Percentiles rank a stretch among this genome's conserved stretches.
phyloP scores from a whole-genome alignment of 345 rosid genomes.

The Aegle marmelos region DNA sequence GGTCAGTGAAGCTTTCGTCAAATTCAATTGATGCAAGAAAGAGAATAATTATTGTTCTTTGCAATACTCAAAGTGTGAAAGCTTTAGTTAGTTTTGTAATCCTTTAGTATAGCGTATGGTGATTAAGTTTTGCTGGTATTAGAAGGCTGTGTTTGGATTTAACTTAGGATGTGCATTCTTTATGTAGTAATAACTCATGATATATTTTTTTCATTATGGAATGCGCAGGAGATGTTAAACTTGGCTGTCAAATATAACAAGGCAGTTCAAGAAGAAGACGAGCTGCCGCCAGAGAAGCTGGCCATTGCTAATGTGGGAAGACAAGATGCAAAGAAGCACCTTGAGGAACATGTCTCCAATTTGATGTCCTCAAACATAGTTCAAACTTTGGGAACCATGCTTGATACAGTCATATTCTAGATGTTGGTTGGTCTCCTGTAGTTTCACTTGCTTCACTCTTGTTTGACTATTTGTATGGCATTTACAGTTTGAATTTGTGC shows the following conservation, averaged over 20 bases:
- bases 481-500: neutral
- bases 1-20: conserved; percentile 35
- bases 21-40: neutral
- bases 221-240: conserved; percentile 81
- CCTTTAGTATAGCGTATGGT: neutral
- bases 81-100: neutral
- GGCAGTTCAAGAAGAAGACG: conserved; percentile 98
- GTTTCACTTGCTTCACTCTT: neutral
- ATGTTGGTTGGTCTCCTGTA: neutral
- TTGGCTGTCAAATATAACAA: conserved; percentile 85
- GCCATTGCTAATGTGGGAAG: conserved; percentile 95
- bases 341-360: conserved; percentile 92
- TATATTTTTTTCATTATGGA: neutral
- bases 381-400: conserved; percentile 97
- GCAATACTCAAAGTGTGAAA: neutral
- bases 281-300: conserved; percentile 88
- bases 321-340: conserved; percentile 98
- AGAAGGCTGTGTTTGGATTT: neutral
- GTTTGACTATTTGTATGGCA: neutral
- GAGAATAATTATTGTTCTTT: neutral
- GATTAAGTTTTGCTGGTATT: neutral
- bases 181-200: neutral
- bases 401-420: conserved; percentile 91
- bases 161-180: neutral
- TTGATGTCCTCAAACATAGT: conserved; percentile 98